Evolutionary conservation across 768 basidiomycete genomes (phyloP).

Genomic region (Suillus sp.): DNA sequence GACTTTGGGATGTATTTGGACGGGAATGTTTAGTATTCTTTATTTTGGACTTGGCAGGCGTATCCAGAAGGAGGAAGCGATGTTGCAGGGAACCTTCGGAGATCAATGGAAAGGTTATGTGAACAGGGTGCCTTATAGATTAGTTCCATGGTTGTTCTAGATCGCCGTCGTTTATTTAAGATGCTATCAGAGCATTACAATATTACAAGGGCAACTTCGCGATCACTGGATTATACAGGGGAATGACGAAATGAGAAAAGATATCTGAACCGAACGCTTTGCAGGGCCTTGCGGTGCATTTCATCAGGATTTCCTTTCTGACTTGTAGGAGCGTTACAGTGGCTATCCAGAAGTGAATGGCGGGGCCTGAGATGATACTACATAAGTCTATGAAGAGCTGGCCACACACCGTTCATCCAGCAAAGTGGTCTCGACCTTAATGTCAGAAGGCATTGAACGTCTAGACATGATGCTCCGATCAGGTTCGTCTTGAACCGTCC

Average conservation of each 20-base stretch:
- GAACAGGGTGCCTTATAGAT: constrained; percentile 11
- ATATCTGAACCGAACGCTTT: neutral
- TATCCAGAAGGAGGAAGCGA: constrained; percentile 19
- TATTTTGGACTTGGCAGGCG: constrained; percentile 11
- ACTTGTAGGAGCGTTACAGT: too few species aligned
- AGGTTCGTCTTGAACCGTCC: constrained; percentile 20
- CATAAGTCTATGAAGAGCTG: too few species aligned
- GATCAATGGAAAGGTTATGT: constrained; percentile 15
- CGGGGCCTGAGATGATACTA: too few species aligned
- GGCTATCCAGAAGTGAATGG: too few species aligned
- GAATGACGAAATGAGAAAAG: neutral
- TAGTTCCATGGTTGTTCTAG: constrained; percentile 16
- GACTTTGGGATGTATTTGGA: constrained; percentile 3
- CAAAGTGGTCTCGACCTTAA: too few species aligned
- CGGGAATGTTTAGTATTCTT: neutral
- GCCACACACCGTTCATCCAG: too few species aligned
- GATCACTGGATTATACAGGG: neutral
- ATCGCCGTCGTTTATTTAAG: neutral
- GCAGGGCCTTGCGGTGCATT: too few species aligned
- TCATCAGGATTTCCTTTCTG: neutral
- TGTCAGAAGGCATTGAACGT: too few species aligned
- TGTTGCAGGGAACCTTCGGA: constrained; percentile 16
- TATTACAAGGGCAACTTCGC: neutral
- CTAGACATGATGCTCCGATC: constrained; percentile 18
- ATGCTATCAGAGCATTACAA: neutral